Conservation (phyloP, 495 filamentous ascomycete genomes). For the Xeromyces bisporus region DNA sequence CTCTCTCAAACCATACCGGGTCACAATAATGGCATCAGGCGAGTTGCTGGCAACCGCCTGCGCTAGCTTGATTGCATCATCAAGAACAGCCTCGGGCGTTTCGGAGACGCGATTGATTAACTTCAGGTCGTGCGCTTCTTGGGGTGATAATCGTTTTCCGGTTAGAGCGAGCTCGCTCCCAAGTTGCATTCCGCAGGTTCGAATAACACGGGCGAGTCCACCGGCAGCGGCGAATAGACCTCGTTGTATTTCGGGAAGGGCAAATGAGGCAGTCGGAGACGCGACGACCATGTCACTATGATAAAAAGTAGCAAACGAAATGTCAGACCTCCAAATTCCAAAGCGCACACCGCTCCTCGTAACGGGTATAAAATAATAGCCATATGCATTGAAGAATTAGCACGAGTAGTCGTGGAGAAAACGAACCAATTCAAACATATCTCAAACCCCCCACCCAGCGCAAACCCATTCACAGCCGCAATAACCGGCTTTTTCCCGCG, state of each 20-base stretch:
- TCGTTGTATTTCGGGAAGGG: slow-evolving; percentile 45
- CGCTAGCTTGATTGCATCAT: slow-evolving; percentile 14
- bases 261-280: slow-evolving; percentile 34
- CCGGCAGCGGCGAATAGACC: slow-evolving; percentile 53
- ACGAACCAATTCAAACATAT: slow-evolving; percentile 39
- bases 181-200: slow-evolving; percentile 42
- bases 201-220: slow-evolving; percentile 45
- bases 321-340: not conserved
- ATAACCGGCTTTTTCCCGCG: slow-evolving; percentile 39
- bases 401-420: no score
- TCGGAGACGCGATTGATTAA: slow-evolving; percentile 44
- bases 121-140: slow-evolving; percentile 41
- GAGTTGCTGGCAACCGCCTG: slow-evolving; percentile 25
- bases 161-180: slow-evolving; percentile 51
- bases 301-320: not conserved
- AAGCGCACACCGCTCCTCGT: no score
- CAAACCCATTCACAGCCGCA: slow-evolving; percentile 51
- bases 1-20: slow-evolving; percentile 42
- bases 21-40: slow-evolving; percentile 53
- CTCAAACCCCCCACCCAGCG: slow-evolving; percentile 57
- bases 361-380: no score
- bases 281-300: slow-evolving; percentile 45
- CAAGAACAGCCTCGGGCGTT: slow-evolving; percentile 26
- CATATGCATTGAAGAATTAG: no score
- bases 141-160: slow-evolving; percentile 35